Evolutionary conservation across 495 filamentous ascomycete species (phyloP).

Genomic region (Hyaloscypha finlandica): DNA sequence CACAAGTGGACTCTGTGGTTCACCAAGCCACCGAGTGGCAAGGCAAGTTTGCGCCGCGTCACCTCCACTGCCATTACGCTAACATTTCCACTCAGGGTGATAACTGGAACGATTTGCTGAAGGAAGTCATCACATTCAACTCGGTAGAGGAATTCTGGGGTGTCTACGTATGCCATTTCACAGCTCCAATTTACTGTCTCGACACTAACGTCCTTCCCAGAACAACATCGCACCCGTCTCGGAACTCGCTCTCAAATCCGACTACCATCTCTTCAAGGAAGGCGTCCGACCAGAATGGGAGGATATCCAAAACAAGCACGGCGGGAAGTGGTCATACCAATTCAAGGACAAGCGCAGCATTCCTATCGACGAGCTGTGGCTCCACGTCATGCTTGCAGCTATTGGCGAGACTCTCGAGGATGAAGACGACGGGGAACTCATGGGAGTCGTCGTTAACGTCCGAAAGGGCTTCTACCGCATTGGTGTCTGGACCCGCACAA

Average conservation of each 20-base stretch:
- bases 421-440: constrained; percentile 93
- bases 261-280: constrained; percentile 99
- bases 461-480: constrained; percentile 97
- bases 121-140: constrained; percentile 97
- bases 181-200: constrained; percentile 24
- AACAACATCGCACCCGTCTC: constrained; percentile 98
- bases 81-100: constrained; percentile 64
- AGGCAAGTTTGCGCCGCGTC: constrained; percentile 57
- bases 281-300: constrained; percentile 98
- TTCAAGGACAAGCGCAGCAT: constrained; percentile 93
- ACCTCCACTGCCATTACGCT: neutral
- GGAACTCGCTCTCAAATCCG: constrained; percentile 92
- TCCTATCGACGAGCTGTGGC: constrained; percentile 94
- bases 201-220: constrained; percentile 46
- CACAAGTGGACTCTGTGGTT: constrained; percentile 99
- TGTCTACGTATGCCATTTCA: constrained; percentile 75
- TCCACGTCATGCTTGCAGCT: constrained; percentile 92
- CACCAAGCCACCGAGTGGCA: constrained; percentile 96
- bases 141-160: constrained; percentile 99
- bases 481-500: constrained; percentile 87
- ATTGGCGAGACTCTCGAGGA: constrained; percentile 97
- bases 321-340: constrained; percentile 96
- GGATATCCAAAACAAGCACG: constrained; percentile 96
- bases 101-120: constrained; percentile 97
- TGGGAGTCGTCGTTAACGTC: constrained; percentile 99